Conservation (phyloP, 2,329 filamentous ascomycete species). For the Fusarium palustre region DNA sequence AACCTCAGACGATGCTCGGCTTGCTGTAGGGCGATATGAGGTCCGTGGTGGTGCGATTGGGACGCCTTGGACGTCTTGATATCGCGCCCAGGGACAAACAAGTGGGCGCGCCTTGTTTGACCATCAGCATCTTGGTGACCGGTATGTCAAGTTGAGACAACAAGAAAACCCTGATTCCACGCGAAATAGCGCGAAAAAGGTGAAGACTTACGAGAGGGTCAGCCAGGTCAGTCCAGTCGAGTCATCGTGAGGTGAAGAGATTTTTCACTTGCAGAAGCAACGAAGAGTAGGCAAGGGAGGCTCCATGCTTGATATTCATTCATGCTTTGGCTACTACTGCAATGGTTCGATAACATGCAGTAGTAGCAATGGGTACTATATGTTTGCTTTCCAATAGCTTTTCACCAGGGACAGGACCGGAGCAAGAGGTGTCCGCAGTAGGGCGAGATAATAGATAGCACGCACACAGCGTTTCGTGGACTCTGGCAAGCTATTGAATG, state of each 20-base stretch:
- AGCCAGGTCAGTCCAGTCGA: neutral
- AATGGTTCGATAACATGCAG: conserved; percentile 23
- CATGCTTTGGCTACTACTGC: conserved; percentile 14
- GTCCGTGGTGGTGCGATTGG: conserved; percentile 46
- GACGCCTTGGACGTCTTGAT: conserved; percentile 23
- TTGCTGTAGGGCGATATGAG: conserved; percentile 43
- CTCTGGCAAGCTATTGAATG: conserved; percentile 11
- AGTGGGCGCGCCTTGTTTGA: conserved; percentile 33
- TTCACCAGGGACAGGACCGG: conserved; percentile 2
- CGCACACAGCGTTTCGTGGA: conserved; percentile 14
- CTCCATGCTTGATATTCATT: conserved; percentile 3
- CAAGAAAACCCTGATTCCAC: conserved; percentile 3
- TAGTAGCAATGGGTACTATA: conserved; percentile 13
- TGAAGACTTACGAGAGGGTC: conserved; percentile 6
- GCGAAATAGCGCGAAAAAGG: conserved; percentile 1
- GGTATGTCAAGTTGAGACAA: conserved; percentile 26
- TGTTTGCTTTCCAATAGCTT: conserved; percentile 18
- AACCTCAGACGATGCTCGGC: conserved; percentile 45
- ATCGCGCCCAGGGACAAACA: conserved; percentile 23
- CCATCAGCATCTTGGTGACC: conserved; percentile 25
- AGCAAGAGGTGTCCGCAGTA: conserved; percentile 24
- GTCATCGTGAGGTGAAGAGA: conserved; percentile 23
- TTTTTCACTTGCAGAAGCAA: conserved; percentile 44
- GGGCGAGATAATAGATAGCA: conserved; percentile 19
- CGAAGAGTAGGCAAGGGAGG: conserved; percentile 20